phyloP scores from a whole-genome alignment of 2,329 filamentous ascomycete genomes.

The Arthrobotrys megalospora region DNA sequence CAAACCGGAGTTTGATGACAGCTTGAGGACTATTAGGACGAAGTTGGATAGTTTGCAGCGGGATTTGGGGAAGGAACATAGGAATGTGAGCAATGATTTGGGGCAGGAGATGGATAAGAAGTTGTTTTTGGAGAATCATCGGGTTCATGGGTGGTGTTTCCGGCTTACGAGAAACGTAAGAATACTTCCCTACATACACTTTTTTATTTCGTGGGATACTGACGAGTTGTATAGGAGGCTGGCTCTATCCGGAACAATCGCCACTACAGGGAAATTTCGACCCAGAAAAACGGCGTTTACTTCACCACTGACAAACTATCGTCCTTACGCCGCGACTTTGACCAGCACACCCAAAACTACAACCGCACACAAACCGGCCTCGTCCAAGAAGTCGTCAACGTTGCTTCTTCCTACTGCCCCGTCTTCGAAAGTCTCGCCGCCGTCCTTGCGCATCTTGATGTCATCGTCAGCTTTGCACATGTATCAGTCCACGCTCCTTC shows the following conservation, averaged over 20 bases:
- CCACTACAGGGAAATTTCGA: conserved; percentile 93
- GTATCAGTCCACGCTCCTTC: conserved; percentile 92
- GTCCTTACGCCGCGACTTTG: conserved; percentile 86
- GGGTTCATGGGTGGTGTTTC: conserved; percentile 96
- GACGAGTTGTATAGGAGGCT: conserved; percentile 73
- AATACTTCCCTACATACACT: background rate
- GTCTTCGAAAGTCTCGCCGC: conserved; percentile 90
- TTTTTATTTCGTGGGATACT: conserved; percentile 36
- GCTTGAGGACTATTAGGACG: conserved; percentile 86
- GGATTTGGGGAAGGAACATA: conserved; percentile 87
- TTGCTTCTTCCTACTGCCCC: conserved; percentile 94
- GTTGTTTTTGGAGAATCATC: conserved; percentile 96
- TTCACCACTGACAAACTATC: conserved; percentile 91
- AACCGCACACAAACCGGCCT: conserved; percentile 93
- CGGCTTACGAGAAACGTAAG: conserved; percentile 81
- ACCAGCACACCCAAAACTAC: conserved; percentile 94
- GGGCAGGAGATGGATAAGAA: conserved; percentile 97
- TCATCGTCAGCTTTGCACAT: conserved; percentile 94
- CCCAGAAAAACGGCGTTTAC: conserved; percentile 98
- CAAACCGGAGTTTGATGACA: conserved; percentile 97
- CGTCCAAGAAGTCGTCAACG: conserved; percentile 90
- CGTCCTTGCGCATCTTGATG: conserved; percentile 92
- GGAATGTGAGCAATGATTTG: conserved; percentile 82
- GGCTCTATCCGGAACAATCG: conserved; percentile 93
- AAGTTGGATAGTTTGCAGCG: conserved; percentile 87